These are phyloP conservation scores for Scenedesmus sp. DNA, from an alignment of 163 green algal species.

Conservation along the genomic window DNA sequence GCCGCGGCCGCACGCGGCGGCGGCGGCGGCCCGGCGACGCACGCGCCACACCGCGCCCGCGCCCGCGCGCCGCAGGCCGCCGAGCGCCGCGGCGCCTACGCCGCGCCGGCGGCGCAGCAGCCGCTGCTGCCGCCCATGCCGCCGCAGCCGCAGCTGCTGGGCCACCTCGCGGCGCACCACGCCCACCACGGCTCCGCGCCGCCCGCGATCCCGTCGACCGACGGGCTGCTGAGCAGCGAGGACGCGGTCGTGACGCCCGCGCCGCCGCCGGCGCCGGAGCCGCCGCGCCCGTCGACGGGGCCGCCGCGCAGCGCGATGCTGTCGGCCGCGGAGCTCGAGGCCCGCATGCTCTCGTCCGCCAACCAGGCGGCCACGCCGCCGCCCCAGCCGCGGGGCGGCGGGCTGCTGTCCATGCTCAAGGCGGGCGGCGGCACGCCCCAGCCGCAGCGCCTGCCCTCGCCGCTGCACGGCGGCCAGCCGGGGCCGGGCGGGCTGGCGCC, in stretches of 20 bases:
- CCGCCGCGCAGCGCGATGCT: neutral
- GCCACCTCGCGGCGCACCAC: neutral
- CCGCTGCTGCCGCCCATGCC: neutral
- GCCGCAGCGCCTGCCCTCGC: slow-evolving; percentile 14
- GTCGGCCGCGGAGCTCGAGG: slow-evolving; percentile 18
- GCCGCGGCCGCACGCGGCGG: neutral
- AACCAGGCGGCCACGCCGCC: slow-evolving; percentile 4
- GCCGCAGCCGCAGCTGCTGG: slow-evolving; percentile 5
- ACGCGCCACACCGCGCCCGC: no score
- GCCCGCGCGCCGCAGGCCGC: no score
- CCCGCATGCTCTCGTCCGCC: slow-evolving; percentile 25
- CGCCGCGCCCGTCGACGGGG: neutral
- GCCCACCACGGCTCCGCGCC: no score
- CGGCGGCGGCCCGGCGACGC: no score
- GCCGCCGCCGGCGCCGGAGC: neutral
- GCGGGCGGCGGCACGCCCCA: neutral
- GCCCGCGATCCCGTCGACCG: no score
- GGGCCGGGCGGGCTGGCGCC: neutral
- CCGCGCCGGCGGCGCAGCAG: slow-evolving; percentile 16
- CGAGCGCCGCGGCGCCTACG: no score
- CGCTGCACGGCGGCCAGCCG: neutral
- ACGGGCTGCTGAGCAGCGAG: no score
- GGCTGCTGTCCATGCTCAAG: slow-evolving; percentile 28
- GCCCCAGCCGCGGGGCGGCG: neutral
- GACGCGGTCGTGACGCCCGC: no score